phyloP scores from a whole-genome alignment of 2,329 filamentous ascomycete genomes.

The Teratosphaeria gauchensis region DNA sequence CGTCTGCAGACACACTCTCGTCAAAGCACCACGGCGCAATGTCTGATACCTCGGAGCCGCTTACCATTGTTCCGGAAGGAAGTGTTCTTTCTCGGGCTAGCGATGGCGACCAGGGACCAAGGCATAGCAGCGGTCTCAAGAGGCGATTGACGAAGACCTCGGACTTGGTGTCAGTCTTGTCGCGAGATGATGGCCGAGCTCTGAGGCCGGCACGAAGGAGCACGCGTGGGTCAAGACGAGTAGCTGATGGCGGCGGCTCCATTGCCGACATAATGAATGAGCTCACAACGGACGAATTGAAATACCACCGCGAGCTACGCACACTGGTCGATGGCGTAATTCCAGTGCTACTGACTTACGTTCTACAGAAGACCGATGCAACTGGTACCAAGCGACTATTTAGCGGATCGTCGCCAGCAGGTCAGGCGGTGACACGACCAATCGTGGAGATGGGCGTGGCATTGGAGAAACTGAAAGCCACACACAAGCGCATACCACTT shows the following conservation, averaged over 20 bases:
- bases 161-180: constrained; percentile 83
- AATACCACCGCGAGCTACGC: constrained; percentile 83
- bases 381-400: constrained; percentile 16
- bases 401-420: constrained; percentile 36
- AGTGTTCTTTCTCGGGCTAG: constrained; percentile 17
- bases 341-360: constrained; percentile 77
- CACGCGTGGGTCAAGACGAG: constrained; percentile 58
- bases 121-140: constrained; percentile 45
- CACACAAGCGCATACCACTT: constrained; percentile 72
- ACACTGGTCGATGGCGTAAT: constrained; percentile 93
- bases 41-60: constrained; percentile 26
- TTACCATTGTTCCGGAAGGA: constrained; percentile 14
- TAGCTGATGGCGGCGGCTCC: constrained; percentile 56
- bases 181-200: constrained; percentile 53
- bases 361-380: constrained; percentile 62
- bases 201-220: constrained; percentile 63
- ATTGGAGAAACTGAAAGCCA: constrained; percentile 69
- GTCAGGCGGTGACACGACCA: constrained; percentile 62
- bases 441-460: constrained; percentile 91
- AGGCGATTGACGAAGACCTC: constrained; percentile 81
- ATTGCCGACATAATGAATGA: constrained; percentile 69
- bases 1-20: constrained; percentile 45
- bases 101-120: constrained; percentile 21
- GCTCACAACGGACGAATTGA: constrained; percentile 70
- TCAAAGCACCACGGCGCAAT: constrained; percentile 18